Conservation (phyloP, 1,284 basidiomycete species). For the Microbotryum intermedium region DNA sequence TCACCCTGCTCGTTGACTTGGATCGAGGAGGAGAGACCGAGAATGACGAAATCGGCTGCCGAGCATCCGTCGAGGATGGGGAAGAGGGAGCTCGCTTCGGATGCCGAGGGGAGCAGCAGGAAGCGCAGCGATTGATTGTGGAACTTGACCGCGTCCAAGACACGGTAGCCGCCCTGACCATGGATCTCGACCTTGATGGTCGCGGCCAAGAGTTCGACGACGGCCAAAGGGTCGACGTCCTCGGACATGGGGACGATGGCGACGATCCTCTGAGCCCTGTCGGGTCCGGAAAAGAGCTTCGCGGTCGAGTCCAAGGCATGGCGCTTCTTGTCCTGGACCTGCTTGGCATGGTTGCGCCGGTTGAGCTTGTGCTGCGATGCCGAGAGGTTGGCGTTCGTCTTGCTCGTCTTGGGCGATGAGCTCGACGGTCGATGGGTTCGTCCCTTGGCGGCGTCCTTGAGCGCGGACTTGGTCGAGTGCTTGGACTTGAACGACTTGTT, state of each 20-base stretch:
- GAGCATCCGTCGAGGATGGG: constrained; percentile 77
- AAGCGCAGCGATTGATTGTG: constrained; percentile 24
- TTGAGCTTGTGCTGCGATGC: constrained; percentile 57
- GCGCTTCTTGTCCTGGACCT: constrained; percentile 62
- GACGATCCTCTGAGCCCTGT: constrained; percentile 43
- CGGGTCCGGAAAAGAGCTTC: constrained; percentile 42
- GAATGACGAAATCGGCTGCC: constrained; percentile 82
- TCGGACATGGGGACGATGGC: constrained; percentile 57
- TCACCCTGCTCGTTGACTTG: constrained; percentile 86
- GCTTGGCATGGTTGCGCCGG: constrained; percentile 68
- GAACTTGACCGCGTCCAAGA: constrained; percentile 18
- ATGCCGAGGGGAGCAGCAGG: constrained; percentile 17
- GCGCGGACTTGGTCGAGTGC: constrained; percentile 67
- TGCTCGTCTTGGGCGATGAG: constrained; percentile 7
- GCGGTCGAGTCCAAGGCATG: constrained; percentile 49
- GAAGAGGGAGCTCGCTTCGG: constrained; percentile 46
- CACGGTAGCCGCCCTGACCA: constrained; percentile 41
- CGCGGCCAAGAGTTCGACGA: constrained; percentile 55
- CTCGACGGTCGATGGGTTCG: constrained; percentile 18
- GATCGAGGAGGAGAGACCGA: constrained; percentile 66
- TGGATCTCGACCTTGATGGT: constrained; percentile 54
- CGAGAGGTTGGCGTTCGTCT: constrained; percentile 32
- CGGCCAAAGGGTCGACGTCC: constrained; percentile 53
- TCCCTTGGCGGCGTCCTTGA: constrained; percentile 26
- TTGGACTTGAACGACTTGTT: constrained; percentile 85